phyloP scores from a whole-genome alignment of 129 eudicot species.

The carrot (Daucus carota) region DNA sequence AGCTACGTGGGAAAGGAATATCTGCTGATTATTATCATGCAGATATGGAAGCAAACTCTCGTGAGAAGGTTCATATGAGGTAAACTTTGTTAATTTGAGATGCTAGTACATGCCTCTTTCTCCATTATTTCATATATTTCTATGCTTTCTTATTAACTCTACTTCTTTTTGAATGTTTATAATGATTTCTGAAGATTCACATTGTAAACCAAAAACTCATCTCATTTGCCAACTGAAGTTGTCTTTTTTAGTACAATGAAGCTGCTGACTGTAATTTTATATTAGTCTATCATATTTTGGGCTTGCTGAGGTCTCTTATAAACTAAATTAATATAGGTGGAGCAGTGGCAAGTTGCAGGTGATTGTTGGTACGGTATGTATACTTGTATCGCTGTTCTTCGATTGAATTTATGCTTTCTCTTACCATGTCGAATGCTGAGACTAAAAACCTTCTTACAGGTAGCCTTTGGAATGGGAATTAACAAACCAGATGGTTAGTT shows the following conservation, averaged over 20 bases:
- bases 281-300: neutral
- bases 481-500: slow-evolving; percentile 97
- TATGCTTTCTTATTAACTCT: neutral
- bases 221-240: neutral
- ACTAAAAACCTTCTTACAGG: slow-evolving; percentile 34
- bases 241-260: neutral
- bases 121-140: neutral
- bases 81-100: slow-evolving; percentile 18
- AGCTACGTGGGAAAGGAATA: slow-evolving; percentile 75
- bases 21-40: slow-evolving; percentile 94
- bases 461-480: slow-evolving; percentile 99
- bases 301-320: neutral
- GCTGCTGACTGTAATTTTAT: neutral
- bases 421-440: neutral
- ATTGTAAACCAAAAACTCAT: neutral
- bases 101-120: slow-evolving; percentile 4
- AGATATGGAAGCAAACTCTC: slow-evolving; percentile 85
- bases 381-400: neutral
- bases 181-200: neutral
- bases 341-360: slow-evolving; percentile 90
- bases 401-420: neutral
- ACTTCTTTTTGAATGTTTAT: neutral
- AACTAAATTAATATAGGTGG: slow-evolving; percentile 50
- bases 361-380: slow-evolving; percentile 95
- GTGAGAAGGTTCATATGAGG: slow-evolving; percentile 85